Evolutionary conservation across 2,329 filamentous ascomycete genomes (phyloP).

Genomic region (Plectosphaerella sp.): DNA sequence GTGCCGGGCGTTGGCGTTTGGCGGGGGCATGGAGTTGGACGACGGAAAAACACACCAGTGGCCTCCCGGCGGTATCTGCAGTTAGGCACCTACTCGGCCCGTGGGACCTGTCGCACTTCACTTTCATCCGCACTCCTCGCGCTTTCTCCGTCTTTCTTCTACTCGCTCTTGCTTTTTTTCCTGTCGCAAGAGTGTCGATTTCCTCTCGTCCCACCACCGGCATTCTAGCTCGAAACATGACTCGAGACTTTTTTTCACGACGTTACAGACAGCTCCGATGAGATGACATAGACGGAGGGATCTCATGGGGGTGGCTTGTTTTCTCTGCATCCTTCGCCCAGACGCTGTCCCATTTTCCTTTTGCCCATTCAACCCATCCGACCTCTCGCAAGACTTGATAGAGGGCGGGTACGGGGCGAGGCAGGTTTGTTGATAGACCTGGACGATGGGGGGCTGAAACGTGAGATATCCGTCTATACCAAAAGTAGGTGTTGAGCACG

Average conservation of each 20-base stretch:
- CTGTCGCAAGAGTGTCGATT: background rate
- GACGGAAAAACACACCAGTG: too few species aligned
- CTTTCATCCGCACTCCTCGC: too few species aligned
- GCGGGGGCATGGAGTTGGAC: background rate
- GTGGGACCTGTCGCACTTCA: too few species aligned
- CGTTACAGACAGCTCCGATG: background rate
- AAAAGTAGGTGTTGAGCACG: conserved; percentile 2
- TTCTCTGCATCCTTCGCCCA: background rate
- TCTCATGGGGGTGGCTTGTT: background rate
- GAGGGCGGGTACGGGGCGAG: background rate
- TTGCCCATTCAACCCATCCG: too few species aligned
- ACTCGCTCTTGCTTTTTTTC: background rate
- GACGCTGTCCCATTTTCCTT: too few species aligned
- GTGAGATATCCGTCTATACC: conserved; percentile 4
- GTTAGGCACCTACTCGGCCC: too few species aligned
- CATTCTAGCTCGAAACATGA: too few species aligned
- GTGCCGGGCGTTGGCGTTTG: background rate
- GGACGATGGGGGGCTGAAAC: background rate
- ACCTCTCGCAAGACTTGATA: background rate
- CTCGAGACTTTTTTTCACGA: background rate
- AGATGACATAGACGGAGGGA: background rate
- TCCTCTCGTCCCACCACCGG: background rate
- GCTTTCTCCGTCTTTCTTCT: background rate
- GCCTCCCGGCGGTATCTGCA: too few species aligned
- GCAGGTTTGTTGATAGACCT: background rate